Base-by-base conservation (phyloP, 208 protist species). In the Leishmania aethiopica region DNA sequence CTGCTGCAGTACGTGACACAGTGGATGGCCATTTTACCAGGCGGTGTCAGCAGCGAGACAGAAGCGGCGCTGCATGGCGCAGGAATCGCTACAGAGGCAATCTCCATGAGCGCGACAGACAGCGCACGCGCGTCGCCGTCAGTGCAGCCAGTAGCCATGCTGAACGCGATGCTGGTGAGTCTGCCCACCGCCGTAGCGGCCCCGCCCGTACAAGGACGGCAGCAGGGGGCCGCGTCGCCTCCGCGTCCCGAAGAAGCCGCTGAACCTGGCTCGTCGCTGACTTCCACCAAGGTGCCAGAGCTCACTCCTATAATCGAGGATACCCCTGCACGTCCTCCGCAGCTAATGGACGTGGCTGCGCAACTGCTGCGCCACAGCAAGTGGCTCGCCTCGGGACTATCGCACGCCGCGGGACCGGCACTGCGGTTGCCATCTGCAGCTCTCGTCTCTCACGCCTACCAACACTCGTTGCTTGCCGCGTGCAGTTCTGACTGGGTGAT, bases 331-430 rank as follows among this genome's bases (percentile, higher is more conserved):
- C 51, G 35, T 15, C 28, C 25, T 45, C 22, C 37, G 13, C 17
- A 17, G 47, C 35, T 62, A 57, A 3, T 25, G 22, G 76, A 49
- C 19, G 71, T 75, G 47, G 82, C 77, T 22, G 32, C 45, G 71
- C 76, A 35, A 67, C 72, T 85, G 72, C 77, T 85, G 71, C 82
- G 78, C 28, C 77, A 85, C 42, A 86, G 76, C 37, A 74, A 79
- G 49, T 88, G 85, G 85, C 77, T 88, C 59, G 85, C 85, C 10
- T 62, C 82, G 25, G 85, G 85, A 5, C 69, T 79, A n/a, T 82
- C 85, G 51, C 85, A 88, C 64, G 82, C 82, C 47, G 82, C 82
- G 59, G 82, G 77, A 0, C 25, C 77, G 4, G 45, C 76, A 42
- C 72, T 73, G 60, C 77, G 82, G 6, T 75, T 85, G 25, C 60